Percentiles rank a stretch among this genome's conserved stretches.
Conservation (phyloP, 2,329 filamentous ascomycete species). For the Ceratocystiopsis minuta region DNA sequence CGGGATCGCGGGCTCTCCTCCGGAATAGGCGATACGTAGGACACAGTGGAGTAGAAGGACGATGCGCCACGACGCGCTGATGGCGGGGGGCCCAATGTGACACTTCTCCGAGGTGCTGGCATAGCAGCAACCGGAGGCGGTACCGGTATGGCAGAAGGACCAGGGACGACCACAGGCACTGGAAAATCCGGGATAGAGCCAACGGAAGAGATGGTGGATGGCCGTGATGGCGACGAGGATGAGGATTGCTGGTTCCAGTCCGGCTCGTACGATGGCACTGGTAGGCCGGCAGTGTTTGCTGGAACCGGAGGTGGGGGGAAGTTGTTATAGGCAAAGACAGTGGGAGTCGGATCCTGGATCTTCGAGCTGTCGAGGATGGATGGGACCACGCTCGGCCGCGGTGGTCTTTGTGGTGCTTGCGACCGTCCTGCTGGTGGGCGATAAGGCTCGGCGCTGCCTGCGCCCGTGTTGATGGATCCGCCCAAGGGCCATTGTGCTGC, state of each 20-base stretch:
- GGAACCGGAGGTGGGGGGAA: background rate
- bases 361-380: constrained; percentile 39
- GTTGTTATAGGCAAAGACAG: constrained; percentile 22
- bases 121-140: constrained; percentile 9
- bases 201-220: constrained; percentile 33
- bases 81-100: constrained; percentile 40
- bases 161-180: constrained; percentile 24
- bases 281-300: too few species aligned
- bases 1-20: constrained; percentile 45
- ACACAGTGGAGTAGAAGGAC: constrained; percentile 46
- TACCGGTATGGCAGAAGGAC: constrained; percentile 9
- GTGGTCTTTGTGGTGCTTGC: constrained; percentile 37
- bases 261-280: background rate
- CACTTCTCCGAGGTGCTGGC: constrained; percentile 24
- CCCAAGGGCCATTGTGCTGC: constrained; percentile 36
- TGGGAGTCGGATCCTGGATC: constrained; percentile 36
- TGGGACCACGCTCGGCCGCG: constrained; percentile 40
- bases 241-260: constrained; percentile 2
- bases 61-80: constrained; percentile 41
- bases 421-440: constrained; percentile 31
- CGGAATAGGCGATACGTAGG: constrained; percentile 57
- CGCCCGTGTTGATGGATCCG: constrained; percentile 14
- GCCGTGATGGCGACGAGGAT: constrained; percentile 28
- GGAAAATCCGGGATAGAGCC: constrained; percentile 44
- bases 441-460: constrained; percentile 21